Percentiles rank a stretch among this genome's conserved stretches.
Conservation (phyloP, 495 filamentous ascomycete genomes). For the Pyrenula massariospora region DNA sequence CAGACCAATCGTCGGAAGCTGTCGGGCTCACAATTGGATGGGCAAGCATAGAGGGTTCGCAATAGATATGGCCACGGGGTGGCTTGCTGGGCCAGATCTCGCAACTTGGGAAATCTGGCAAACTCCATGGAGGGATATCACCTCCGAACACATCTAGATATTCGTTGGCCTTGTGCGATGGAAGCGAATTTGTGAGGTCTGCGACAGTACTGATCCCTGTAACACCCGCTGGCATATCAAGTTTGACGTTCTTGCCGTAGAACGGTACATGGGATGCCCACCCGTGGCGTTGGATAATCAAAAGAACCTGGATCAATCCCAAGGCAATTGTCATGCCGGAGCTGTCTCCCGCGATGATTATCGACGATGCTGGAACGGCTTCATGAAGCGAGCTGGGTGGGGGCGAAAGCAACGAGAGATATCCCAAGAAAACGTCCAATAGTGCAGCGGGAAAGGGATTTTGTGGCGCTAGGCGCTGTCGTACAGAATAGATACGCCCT, state of each 20-base stretch:
- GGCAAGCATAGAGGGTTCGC: conserved; percentile 3
- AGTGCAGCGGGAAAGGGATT: not conserved
- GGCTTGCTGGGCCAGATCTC: conserved; percentile 7
- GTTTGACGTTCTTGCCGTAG: not conserved
- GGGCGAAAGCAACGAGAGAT: not conserved
- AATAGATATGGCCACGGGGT: conserved; percentile 6
- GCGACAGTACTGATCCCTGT: not conserved
- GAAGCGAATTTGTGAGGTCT: not conserved
- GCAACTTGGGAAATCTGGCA: conserved; percentile 3
- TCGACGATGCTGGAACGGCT: not conserved
- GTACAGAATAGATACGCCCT: not conserved
- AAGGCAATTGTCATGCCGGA: not conserved
- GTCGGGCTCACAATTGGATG: conserved; percentile 11
- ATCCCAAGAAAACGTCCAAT: not conserved
- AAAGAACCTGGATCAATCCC: not conserved
- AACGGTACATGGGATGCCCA: not conserved
- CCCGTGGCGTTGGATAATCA: not conserved
- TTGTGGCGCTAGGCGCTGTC: not conserved
- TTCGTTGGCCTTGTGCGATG: not conserved
- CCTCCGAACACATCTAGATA: not conserved
- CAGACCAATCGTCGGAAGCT: conserved; percentile 6
- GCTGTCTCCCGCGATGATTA: not conserved
- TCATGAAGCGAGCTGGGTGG: not conserved
- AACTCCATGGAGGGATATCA: not conserved
- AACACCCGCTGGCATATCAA: not conserved